Base-by-base conservation (phyloP, 768 basidiomycete genomes). In the Agrocybe chaxingu region DNA sequence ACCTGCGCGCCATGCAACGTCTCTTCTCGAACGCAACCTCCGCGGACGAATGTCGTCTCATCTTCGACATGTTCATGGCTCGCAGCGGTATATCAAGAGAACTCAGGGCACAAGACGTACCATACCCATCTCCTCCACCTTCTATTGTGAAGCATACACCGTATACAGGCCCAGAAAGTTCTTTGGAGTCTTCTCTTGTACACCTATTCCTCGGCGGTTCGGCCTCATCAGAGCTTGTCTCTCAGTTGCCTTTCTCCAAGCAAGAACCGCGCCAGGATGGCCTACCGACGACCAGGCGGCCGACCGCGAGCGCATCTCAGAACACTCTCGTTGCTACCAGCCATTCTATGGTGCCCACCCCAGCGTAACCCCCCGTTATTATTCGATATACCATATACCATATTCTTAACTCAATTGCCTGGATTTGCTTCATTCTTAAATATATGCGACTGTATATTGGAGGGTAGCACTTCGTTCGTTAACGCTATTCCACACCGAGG, bases 11-110 rank as follows among this genome's bases (percentile, higher is more conserved):
- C 45, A 78, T 96, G 70, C 83, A 87, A 31, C 74, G 75, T 13
- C 72, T 89, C 50, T 67, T 95, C 12, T 66, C 77, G 7, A 78
- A 70, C 44, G 91, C 92, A 10, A 85, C 86, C 1, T 82, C 77
- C 38, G 87, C 80, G 41, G 83, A 86, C 52, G 93, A 96, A 70
- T 93, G 92, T 62, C 87, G 89, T 45, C 72, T 94, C 38, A 82
- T 95, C 50, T 75, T 92, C 29, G 86, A 91, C 55, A 88, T 92
- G 74, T 87, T 89, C 69, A 71, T 96, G 51, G 76, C 81, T 9
- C 82, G 82, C 55, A 76, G 76, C 46, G 82, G 81, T 12, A 74
- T 75, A 39, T 47, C 67, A 16, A 52, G 54, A 48, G 68, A 71
- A 31, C 53, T 64, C 19, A 62, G 69, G 39, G 60, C 60, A 42